Conservation (phyloP, 2,329 filamentous ascomycete species). For the Tolypocladium capitatum region DNA sequence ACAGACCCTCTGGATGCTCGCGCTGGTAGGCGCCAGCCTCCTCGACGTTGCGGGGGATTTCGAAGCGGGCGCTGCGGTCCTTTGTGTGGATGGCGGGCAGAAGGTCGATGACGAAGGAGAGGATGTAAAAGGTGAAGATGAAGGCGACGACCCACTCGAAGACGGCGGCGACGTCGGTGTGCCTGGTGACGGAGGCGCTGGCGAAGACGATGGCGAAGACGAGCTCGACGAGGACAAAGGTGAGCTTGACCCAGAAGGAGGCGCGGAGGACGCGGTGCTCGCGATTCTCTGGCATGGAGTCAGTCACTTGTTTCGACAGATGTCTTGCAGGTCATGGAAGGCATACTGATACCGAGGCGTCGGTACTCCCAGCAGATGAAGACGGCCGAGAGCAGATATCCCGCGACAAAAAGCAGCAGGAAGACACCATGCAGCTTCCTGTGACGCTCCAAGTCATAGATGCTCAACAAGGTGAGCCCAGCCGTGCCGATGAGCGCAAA, state of each 20-base stretch:
- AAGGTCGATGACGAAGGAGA: slow-evolving; percentile 80
- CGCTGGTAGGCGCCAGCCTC: slow-evolving; percentile 5
- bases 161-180: slow-evolving; percentile 57
- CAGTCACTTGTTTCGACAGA: not conserved
- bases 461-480: slow-evolving; percentile 68
- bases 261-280: slow-evolving; percentile 58
- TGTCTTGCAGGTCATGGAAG: not conserved
- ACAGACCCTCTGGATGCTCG: too few species aligned
- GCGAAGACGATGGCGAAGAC: slow-evolving; percentile 62
- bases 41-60: slow-evolving; percentile 15
- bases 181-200: slow-evolving; percentile 31
- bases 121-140: slow-evolving; percentile 76
- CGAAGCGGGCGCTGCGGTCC: slow-evolving; percentile 13
- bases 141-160: slow-evolving; percentile 71
- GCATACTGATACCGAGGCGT: slow-evolving; percentile 56
- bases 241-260: slow-evolving; percentile 80
- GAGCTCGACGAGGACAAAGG: slow-evolving; percentile 72
- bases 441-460: slow-evolving; percentile 66
- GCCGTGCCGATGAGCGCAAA: slow-evolving; percentile 62
- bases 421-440: slow-evolving; percentile 59
- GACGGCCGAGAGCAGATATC: slow-evolving; percentile 74
- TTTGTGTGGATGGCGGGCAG: slow-evolving; percentile 60
- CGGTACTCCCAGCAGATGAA: slow-evolving; percentile 88
- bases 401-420: slow-evolving; percentile 69
- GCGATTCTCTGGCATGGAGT: slow-evolving; percentile 44